phyloP scores from a whole-genome alignment of 148 eudicot genomes.

The Simmondsia chinensis region DNA sequence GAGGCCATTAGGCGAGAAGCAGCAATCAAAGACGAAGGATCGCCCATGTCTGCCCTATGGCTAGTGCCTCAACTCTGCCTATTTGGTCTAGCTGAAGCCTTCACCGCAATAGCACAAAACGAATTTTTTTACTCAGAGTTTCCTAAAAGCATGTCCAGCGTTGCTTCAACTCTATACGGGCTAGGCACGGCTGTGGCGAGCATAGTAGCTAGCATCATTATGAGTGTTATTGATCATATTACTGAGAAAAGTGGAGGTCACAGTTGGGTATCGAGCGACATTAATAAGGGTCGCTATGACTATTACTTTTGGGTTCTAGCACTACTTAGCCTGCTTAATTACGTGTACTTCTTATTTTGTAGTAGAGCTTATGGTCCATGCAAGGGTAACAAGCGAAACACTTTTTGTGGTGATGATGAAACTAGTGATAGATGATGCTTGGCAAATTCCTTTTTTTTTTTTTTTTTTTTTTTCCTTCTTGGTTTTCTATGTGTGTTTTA shows the following conservation, averaged over 20 bases:
- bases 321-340: constrained; percentile 29
- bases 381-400: constrained; percentile 8
- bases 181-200: constrained; percentile 24
- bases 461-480: too few relatives aligned
- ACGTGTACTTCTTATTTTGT: constrained; percentile 37
- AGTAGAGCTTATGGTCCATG: constrained; percentile 42
- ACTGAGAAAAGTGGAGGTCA: constrained; percentile 35
- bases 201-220: constrained; percentile 32
- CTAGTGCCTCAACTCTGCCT: constrained; percentile 36
- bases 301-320: constrained; percentile 51
- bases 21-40: constrained; percentile 26
- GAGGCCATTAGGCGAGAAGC: constrained; percentile 30
- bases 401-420: constrained; percentile 1
- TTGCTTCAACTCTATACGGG: constrained; percentile 29
- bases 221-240: constrained; percentile 23
- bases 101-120: constrained; percentile 35
- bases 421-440: too few relatives aligned
- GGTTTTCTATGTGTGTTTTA: too few relatives aligned
- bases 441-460: too few relatives aligned
- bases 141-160: constrained; percentile 55
- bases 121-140: constrained; percentile 51
- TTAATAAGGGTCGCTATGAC: constrained; percentile 62
- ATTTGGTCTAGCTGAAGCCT: constrained; percentile 43
- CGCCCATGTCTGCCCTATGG: constrained; percentile 57
- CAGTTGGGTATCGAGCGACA: constrained; percentile 60